Base-by-base conservation (phyloP, 192 early-diverging fungal species). In the Umbelopsis sp. region DNA sequence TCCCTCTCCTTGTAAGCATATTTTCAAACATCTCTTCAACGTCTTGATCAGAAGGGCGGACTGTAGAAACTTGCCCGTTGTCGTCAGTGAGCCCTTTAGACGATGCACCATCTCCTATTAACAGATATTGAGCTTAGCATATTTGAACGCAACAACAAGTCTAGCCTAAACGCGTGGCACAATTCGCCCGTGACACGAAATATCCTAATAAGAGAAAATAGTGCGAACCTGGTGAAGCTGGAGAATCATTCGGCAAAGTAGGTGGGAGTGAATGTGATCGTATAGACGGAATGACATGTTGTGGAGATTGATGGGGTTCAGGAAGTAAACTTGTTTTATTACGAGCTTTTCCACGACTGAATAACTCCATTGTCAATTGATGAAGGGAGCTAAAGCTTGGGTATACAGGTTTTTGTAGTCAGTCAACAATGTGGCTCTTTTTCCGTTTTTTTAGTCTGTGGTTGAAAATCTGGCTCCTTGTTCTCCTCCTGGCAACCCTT, bases 1-100 rank as follows among this genome's bases (percentile, higher is more conserved):
- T 85, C 14, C 82, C 86, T 75, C 85, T 76, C 67, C 84, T 75
- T 29, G 79, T 86, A 80, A 88, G 79, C 80, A 88, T 82, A 50
- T 86, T 81, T 45, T 85, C 79, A 75, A 88, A 88, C 31, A 82
- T 67, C 49, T 77, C 74, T 45, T 88, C 83, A 44, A 88, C 79
- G 59, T 86, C 83, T 68, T 77, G 73, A 71, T 85, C 87, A 29
- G 78, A 52, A 32, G 71, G 77, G 36, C 71, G 54, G 32, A 65
- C 49, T 52, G 43, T 47, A 22, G 34, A 25, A 66, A 62, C 16
- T 34, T 22, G 56, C 20, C 56, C 20, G 17, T 26, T 31, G 0
- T 62, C 56, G 8, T 62, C 56, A 34, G 26, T 11, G 3, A 62
- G 26, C 14, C 56, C 17, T 34, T 20, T 62, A 14, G n/a, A 34